phyloP scores from a whole-genome alignment of 495 filamentous ascomycete species.

The Jackrogersella minutella region DNA sequence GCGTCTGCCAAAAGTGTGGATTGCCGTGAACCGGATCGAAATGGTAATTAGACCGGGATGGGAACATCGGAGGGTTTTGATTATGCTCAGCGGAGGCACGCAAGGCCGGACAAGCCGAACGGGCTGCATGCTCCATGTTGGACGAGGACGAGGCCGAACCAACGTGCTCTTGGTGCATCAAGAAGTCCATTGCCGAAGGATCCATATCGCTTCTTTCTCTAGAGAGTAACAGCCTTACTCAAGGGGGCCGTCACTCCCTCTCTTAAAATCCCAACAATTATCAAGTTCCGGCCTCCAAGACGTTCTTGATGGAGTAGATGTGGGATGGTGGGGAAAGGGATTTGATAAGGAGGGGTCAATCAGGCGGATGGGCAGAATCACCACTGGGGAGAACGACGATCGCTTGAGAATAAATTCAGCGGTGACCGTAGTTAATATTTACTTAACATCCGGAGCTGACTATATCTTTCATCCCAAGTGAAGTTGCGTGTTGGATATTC shows the following conservation, averaged over 20 bases:
- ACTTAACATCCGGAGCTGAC: not conserved
- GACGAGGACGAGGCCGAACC: slow-evolving; percentile 25
- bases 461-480: not conserved
- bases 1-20: slow-evolving; percentile 13
- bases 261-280: not conserved
- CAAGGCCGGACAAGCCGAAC: slow-evolving; percentile 41
- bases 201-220: slow-evolving; percentile 33
- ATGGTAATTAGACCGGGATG: slow-evolving; percentile 23
- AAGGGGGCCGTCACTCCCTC: slow-evolving; percentile 32
- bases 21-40: slow-evolving; percentile 31
- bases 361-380: not conserved
- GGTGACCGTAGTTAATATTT: not conserved
- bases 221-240: slow-evolving; percentile 28
- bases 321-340: not conserved
- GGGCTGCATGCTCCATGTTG: slow-evolving; percentile 20
- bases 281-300: not conserved
- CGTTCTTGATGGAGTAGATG: not conserved
- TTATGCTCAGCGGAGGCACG: slow-evolving; percentile 31
- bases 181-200: slow-evolving; percentile 37
- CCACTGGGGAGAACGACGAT: not conserved
- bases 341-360: not conserved
- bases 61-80: slow-evolving; percentile 24
- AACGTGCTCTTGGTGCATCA: slow-evolving; percentile 31
- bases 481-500: not conserved
- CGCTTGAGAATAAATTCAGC: not conserved